These are phyloP conservation scores for Botrytis tulipae DNA, from an alignment of 2,329 filamentous ascomycete genomes.

Conservation along the genomic window DNA sequence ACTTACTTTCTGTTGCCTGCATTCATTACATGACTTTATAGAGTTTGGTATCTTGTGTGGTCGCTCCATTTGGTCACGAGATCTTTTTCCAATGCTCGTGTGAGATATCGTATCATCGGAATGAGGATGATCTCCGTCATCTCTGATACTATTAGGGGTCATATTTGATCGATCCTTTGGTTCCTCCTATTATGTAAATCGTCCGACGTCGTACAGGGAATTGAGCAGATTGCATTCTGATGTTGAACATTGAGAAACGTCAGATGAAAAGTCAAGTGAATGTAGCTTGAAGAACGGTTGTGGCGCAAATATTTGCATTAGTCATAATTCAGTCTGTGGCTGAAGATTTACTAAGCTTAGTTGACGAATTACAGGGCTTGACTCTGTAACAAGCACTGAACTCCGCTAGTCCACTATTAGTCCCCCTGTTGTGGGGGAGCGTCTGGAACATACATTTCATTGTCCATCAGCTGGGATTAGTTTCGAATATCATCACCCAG, in stretches of 20 bases:
- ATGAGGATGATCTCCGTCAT: constrained; percentile 16
- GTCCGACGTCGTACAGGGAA: neutral
- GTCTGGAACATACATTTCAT: neutral
- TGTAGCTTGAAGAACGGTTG: neutral
- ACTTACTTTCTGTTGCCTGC: constrained; percentile 65
- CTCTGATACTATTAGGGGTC: neutral
- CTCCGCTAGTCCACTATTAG: neutral
- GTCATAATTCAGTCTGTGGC: neutral
- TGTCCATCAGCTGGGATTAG: neutral
- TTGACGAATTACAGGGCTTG: neutral
- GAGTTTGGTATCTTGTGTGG: constrained; percentile 16
- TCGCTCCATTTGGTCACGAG: constrained; percentile 17
- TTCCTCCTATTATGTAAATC: neutral
- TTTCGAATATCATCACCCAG: neutral
- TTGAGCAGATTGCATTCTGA: neutral
- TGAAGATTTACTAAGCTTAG: neutral
- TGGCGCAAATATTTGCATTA: neutral
- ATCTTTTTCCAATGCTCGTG: constrained; percentile 12
- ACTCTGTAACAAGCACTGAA: neutral
- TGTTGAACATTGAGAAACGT: neutral
- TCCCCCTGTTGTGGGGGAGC: neutral
- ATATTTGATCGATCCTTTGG: neutral
- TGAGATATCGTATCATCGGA: constrained; percentile 15
- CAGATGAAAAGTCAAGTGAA: neutral
- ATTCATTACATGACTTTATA: constrained; percentile 45